Evolutionary conservation across 2,329 filamentous ascomycete species (phyloP), one percentile per base, ranked within the genome.

Genomic region (Uncinocarpus reesii): DNA sequence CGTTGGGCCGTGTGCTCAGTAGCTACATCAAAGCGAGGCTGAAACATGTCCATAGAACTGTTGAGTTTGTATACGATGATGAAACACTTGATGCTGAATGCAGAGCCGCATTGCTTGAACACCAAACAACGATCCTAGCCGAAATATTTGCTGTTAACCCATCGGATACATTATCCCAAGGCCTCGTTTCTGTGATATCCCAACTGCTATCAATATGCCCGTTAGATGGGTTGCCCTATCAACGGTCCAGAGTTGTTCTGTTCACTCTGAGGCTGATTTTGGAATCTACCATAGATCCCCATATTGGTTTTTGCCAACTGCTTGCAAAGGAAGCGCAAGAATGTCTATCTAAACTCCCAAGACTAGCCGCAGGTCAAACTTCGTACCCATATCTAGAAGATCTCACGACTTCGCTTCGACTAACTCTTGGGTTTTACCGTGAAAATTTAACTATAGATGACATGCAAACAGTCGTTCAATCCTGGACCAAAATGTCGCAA

Each of bases 401-500:
- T 40, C 52, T 66, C 16, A 55, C 54, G 23, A 64, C 62, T 38
- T 66, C 66, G 16, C 53, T 68, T 7, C 59, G 59, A 4, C 51
- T 70, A 1, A 59, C 58, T 8, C 47, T 65, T 24, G 62, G 61
- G 15, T 62, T 70, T 23, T 62, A 62, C 34, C 55, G 60, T 11
- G 65, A 64, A 4, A 53, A 58, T 37, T 53, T 67, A 1, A 54
- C 55, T 16, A 36, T 53, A 3, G 54, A 58, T 6, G 53, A 59
- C 11, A 47, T 69, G 4, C 54, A 60, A 15, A 46, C 53, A 2
- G 59, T 65, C 0, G 57, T 68, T 40, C 53, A 61, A 5, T 65
- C 60, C 4, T 69, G 67, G 64, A 56, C 52, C 24, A 56, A 54
- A 18, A 67, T 79, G 43, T 60, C 71, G 23, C 62, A 60, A 38